Conservation (phyloP, 192 early-diverging fungal species). For the Backusella macrospora region DNA sequence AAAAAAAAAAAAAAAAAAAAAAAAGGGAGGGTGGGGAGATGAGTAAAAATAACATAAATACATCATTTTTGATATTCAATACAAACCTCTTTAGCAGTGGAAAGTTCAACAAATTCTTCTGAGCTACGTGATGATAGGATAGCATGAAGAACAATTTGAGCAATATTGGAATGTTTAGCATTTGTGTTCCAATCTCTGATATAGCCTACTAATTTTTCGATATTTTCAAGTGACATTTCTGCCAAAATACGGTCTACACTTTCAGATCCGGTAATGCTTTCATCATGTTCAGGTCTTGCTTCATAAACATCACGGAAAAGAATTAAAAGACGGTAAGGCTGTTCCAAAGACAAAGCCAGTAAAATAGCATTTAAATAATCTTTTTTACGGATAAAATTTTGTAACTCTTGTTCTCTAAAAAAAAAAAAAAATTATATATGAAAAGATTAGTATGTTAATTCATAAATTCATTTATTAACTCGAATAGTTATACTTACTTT, state of each 20-base stretch:
- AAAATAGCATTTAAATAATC: conserved; percentile 93
- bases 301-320: conserved; percentile 69
- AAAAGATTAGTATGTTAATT: no score
- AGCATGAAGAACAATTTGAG: conserved; percentile 83
- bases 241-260: conserved; percentile 73
- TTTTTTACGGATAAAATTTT: conserved; percentile 82
- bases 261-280: conserved; percentile 60
- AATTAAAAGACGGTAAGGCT: conserved; percentile 81
- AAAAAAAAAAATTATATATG: not conserved
- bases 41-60: conserved; percentile 15
- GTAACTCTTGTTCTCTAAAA: conserved; percentile 85
- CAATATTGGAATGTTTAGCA: conserved; percentile 72
- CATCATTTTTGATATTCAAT: not conserved
- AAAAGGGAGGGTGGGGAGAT: conserved; percentile 20
- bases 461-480: not conserved
- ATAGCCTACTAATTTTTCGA: conserved; percentile 80
- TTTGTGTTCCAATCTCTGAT: conserved; percentile 97
- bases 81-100: conserved; percentile 73
- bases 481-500: conserved; percentile 53
- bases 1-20: not conserved
- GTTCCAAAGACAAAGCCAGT: conserved; percentile 86
- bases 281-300: conserved; percentile 51
- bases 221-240: conserved; percentile 64
- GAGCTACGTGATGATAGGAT: conserved; percentile 69
- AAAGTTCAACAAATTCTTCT: conserved; percentile 72